Base-by-base conservation (phyloP, 2,329 filamentous ascomycete genomes). In the Coniella lustricola region DNA sequence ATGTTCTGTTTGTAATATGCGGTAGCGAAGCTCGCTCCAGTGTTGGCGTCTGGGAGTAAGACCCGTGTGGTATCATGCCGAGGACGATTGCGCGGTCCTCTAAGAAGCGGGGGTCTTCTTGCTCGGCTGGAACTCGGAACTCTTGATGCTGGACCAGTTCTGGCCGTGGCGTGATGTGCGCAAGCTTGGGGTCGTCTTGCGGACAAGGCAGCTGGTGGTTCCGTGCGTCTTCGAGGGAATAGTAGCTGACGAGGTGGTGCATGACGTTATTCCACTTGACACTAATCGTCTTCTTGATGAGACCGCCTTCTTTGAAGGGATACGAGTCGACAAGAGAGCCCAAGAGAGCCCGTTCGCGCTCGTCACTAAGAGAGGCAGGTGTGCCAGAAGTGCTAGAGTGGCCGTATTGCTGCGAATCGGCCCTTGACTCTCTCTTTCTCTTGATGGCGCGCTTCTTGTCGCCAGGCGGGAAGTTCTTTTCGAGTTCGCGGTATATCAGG, bases 201-300 rank as follows among this genome's bases (percentile, higher is more conserved):
- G 86, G 87, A 0, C 77, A 75, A 22, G 63, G 68, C 10, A 91
- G 71, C 14, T 62, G 66, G n/a, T 76, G 72, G 39, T 72, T 69
- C 57, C 81, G 74, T n/a, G 90, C 85, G 61, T 95, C 89, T 5
- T 87, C 81, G 10, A 91, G 75, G 37, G 73, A 87, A 69, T 95
- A 95, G 63, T 96, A 96, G 14, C 85, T 90, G 35, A 95, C 89
- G 44, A 96, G 70, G 59, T 95, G 90, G 60, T 95, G 90, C 2
- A 81, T 82, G 2, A 90, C 77, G 2, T 85, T 85, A 21, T 84
- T 76, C 44, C 85, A 81, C 2, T 77, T 81, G 34, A 95, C 80
- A 57, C 85, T 91, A 66, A 95, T 90, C 0, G 90, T 95, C 72
- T 95, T 95, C 75, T 96, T 96, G 54, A 95, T 79, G 35, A 96